Percentiles rank a stretch among this genome's conserved stretches.
Evolutionary conservation across 1,284 basidiomycete species (phyloP).

Genomic region (Tetrapyrgos nigripes): DNA sequence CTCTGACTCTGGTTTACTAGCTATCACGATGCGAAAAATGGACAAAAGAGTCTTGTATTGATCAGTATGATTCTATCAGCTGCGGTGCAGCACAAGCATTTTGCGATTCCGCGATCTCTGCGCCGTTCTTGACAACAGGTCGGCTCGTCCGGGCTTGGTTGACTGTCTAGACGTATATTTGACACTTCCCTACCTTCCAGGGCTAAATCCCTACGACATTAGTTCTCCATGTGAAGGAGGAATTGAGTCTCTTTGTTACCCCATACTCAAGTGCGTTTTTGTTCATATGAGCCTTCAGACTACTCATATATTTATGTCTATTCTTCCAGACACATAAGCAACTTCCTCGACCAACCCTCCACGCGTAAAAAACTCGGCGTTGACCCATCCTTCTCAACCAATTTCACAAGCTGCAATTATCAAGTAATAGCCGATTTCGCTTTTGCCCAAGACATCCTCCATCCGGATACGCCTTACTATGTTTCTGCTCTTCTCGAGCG

Average conservation of each 20-base stretch:
- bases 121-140: constrained; percentile 45
- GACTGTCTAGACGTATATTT: neutral
- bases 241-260: constrained; percentile 51
- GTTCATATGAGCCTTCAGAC: neutral
- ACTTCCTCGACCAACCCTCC: constrained; percentile 61
- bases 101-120: constrained; percentile 44
- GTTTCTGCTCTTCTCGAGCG: constrained; percentile 78
- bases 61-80: constrained; percentile 55
- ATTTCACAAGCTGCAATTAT: constrained; percentile 57
- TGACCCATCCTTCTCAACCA: constrained; percentile 42
- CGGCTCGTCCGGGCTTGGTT: constrained; percentile 3
- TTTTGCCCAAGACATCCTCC: constrained; percentile 44
- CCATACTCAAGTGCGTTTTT: constrained; percentile 47
- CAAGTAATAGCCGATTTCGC: constrained; percentile 50
- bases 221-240: constrained; percentile 60
- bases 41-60: constrained; percentile 51
- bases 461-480: constrained; percentile 54
- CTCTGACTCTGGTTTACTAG: constrained; percentile 26
- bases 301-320: neutral
- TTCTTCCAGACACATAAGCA: constrained; percentile 47
- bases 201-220: constrained; percentile 67
- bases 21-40: constrained; percentile 56
- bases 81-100: constrained; percentile 58
- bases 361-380: constrained; percentile 67
- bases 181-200: constrained; percentile 21